These are phyloP conservation scores for Podospora anserina DNA, from an alignment of 495 filamentous ascomycete genomes.

Conservation along the genomic window DNA sequence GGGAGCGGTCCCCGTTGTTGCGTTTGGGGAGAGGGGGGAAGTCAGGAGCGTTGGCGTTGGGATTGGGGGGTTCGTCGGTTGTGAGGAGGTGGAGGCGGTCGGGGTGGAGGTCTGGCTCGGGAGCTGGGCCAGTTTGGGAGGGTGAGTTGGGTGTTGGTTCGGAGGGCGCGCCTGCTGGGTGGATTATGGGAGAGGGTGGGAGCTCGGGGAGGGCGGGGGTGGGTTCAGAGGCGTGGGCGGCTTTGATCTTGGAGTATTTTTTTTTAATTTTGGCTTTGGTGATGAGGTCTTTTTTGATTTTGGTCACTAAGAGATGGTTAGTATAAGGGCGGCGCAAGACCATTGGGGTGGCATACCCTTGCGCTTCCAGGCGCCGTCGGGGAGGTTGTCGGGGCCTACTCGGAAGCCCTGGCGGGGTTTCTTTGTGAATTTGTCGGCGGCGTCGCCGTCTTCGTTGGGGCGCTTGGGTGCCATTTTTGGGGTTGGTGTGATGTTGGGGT, in stretches of 20 bases:
- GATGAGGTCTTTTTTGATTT: slow-evolving; percentile 88
- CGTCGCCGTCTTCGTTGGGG: slow-evolving; percentile 49
- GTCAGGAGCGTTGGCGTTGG: slow-evolving; percentile 56
- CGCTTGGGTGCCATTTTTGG: slow-evolving; percentile 63
- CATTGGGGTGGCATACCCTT: slow-evolving; percentile 58
- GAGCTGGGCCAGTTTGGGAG: not conserved
- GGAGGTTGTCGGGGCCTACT: slow-evolving; percentile 87
- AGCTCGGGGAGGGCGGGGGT: slow-evolving; percentile 61
- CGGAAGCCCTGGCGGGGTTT: slow-evolving; percentile 55
- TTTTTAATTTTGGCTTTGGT: slow-evolving; percentile 93
- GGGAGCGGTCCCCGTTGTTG: slow-evolving; percentile 19
- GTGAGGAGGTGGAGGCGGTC: slow-evolving; percentile 8
- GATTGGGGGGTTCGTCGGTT: slow-evolving; percentile 44
- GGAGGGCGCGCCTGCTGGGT: slow-evolving; percentile 53
- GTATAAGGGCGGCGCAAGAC: slow-evolving; percentile 4
- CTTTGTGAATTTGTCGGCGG: slow-evolving; percentile 40
- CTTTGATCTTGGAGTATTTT: slow-evolving; percentile 83
- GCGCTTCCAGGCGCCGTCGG: slow-evolving; percentile 85
- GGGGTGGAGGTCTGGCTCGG: slow-evolving; percentile 14
- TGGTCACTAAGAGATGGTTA: slow-evolving; percentile 59
- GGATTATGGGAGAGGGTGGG: slow-evolving; percentile 70
- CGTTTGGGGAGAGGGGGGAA: slow-evolving; percentile 20
- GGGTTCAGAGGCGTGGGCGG: slow-evolving; percentile 55
- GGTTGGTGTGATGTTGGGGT: slow-evolving; percentile 7
- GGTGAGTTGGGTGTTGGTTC: slow-evolving; percentile 22